Conservation (phyloP, 352 stramenopile species). For the Globisporangium parvum region DNA sequence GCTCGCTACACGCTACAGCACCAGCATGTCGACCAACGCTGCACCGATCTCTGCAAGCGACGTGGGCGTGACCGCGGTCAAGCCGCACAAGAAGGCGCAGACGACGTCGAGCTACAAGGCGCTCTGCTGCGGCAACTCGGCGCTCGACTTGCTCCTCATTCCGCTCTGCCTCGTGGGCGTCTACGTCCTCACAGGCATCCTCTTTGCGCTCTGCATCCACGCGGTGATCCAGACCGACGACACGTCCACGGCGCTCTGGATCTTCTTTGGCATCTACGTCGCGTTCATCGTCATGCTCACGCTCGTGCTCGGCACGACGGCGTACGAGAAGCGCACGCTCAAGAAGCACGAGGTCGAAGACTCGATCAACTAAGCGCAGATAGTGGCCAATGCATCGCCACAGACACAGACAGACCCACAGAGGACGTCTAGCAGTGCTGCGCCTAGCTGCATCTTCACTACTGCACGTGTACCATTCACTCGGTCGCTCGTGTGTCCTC, state of each 20-base stretch:
- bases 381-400: no score
- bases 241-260: slow-evolving; percentile 72
- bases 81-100: slow-evolving; percentile 36
- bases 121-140: slow-evolving; percentile 72
- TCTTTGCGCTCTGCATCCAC: slow-evolving; percentile 68
- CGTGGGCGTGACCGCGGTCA: slow-evolving; percentile 43
- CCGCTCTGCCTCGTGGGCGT: slow-evolving; percentile 49
- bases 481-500: no score
- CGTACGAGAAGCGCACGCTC: slow-evolving; percentile 61
- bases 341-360: slow-evolving; percentile 37
- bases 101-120: slow-evolving; percentile 27
- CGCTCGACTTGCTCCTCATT: slow-evolving; percentile 66
- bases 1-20: no score
- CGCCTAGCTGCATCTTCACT: no score
- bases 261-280: slow-evolving; percentile 71
- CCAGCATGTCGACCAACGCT: slow-evolving; percentile 10
- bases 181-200: slow-evolving; percentile 53
- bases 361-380: slow-evolving; percentile 5
- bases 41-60: slow-evolving; percentile 22
- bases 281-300: slow-evolving; percentile 55
- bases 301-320: slow-evolving; percentile 51
- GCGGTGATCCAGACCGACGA: slow-evolving; percentile 74
- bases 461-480: no score
- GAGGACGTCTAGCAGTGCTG: no score
- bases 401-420: no score